A percentile compares a stretch with the other conserved stretches of the same genome.
These are phyloP conservation scores for Solanum acaule DNA, from an alignment of 257 asterid species.

Conservation along the genomic window DNA sequence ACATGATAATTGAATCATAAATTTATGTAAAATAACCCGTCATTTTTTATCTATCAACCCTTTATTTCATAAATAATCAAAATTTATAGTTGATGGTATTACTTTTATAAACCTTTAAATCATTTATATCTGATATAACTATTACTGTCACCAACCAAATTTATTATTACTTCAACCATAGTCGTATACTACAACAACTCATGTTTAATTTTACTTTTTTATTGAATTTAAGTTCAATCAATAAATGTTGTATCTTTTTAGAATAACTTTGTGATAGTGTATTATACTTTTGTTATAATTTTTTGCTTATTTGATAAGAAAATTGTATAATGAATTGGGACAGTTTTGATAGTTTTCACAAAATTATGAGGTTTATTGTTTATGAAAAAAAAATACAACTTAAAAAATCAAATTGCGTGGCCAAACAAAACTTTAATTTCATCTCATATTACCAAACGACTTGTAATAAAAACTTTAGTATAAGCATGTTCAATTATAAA, in stretches of 20 bases:
- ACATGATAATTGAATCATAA: no score
- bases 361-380: no score
- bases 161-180: background rate
- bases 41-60: background rate
- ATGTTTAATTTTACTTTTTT: background rate
- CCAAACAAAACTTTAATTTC: no score
- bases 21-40: no score
- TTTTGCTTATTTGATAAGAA: background rate
- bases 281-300: no score
- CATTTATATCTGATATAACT: no score
- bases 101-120: background rate
- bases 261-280: no score
- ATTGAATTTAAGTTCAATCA: background rate
- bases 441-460: background rate
- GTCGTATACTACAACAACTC: background rate
- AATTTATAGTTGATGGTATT: background rate
- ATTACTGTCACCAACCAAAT: background rate
- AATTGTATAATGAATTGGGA: background rate
- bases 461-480: background rate
- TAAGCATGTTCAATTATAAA: no score
- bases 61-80: no score
- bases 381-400: background rate
- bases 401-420: accelerated
- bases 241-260: no score
- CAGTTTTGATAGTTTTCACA: background rate